phyloP scores from a whole-genome alignment of 345 rosid species.

The Populus davidiana region DNA sequence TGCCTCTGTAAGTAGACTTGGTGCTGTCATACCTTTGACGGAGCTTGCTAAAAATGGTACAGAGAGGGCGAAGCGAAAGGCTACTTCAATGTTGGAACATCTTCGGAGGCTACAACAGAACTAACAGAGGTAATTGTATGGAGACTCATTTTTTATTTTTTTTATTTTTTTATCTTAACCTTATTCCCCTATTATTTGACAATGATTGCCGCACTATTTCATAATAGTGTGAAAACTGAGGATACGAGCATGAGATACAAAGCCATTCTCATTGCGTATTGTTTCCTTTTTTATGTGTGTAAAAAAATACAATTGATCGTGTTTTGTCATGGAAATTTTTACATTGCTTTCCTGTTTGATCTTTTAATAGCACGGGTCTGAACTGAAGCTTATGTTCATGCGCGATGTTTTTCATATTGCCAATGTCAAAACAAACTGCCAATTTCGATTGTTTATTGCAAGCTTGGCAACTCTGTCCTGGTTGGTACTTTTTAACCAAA shows the following conservation, averaged over 20 bases:
- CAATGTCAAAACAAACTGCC: not conserved
- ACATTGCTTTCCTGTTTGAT: not conserved
- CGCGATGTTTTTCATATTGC: not conserved
- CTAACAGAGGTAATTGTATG: conserved; percentile 20
- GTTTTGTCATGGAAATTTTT: conserved; percentile 13
- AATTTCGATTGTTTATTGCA: too few relatives aligned
- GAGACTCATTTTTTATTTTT: conserved; percentile 13
- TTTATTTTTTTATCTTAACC: not conserved
- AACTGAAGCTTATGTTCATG: not conserved
- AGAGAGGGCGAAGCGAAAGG: conserved; percentile 84
- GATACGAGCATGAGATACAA: conserved; percentile 36
- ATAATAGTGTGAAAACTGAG: conserved; percentile 19
- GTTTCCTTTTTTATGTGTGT: conserved; percentile 29
- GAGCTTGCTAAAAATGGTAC: conserved; percentile 83
- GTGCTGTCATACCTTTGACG: conserved; percentile 72
- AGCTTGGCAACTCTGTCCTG: too few relatives aligned
- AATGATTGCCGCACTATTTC: conserved; percentile 15
- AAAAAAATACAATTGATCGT: conserved; percentile 27
- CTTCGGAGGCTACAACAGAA: conserved; percentile 48
- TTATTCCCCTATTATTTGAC: conserved; percentile 33
- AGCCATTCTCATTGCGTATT: conserved; percentile 35
- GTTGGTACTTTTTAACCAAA: too few relatives aligned
- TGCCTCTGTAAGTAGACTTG: conserved; percentile 60
- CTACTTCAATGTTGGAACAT: conserved; percentile 70
- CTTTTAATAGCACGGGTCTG: not conserved